These are phyloP conservation scores for Fusarium odoratissimum DNA, from an alignment of 2,329 filamentous ascomycete genomes.

Conservation along the genomic window DNA sequence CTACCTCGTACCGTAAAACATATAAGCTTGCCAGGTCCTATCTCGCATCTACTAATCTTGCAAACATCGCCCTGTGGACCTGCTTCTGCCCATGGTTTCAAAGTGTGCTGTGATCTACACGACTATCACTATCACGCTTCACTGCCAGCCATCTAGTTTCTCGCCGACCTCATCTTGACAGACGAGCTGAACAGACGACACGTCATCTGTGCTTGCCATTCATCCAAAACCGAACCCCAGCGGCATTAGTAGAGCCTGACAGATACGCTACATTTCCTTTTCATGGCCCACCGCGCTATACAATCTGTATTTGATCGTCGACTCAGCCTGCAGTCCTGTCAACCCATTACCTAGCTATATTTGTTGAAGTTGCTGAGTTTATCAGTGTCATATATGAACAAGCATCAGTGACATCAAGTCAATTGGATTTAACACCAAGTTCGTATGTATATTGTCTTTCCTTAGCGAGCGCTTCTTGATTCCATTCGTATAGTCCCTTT, in stretches of 20 bases:
- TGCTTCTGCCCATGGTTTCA: not conserved
- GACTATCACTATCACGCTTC: constrained; percentile 12
- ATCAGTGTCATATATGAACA: not conserved
- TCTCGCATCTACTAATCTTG: not conserved
- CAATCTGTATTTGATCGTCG: not conserved
- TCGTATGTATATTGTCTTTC: not conserved
- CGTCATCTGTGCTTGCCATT: not conserved
- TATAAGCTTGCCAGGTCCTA: not conserved
- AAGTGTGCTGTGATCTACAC: not conserved
- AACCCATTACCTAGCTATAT: not conserved
- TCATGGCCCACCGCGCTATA: not conserved
- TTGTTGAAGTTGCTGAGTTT: not conserved
- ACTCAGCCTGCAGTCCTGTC: not conserved
- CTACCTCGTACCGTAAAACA: not conserved
- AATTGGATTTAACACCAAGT: not conserved
- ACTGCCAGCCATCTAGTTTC: not conserved
- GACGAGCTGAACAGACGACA: not conserved
- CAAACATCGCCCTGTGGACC: not conserved
- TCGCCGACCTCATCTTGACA: not conserved
- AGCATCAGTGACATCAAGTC: not conserved
- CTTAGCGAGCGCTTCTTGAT: not conserved
- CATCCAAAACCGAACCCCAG: not conserved
- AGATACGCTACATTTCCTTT: not conserved
- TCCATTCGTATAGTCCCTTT: not conserved
- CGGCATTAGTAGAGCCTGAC: not conserved